A percentile compares a stretch with the other conserved stretches of the same genome.
phyloP scores from a whole-genome alignment of 2,329 filamentous ascomycete species.

The Cytospora chrysosperma region DNA sequence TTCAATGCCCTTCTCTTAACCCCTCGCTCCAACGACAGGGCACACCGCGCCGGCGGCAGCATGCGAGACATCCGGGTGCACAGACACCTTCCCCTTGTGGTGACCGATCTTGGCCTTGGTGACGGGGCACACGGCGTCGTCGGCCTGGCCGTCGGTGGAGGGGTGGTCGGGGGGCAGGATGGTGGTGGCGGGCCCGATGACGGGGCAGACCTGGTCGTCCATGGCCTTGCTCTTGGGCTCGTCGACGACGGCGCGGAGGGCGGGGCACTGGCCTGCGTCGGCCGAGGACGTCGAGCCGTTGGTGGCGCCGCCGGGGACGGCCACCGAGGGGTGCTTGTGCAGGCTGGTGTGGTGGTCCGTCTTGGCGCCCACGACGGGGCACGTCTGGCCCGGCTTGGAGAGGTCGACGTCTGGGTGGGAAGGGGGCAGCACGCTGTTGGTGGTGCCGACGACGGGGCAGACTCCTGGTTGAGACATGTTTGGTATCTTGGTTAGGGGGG shows the following conservation, averaged over 20 bases:
- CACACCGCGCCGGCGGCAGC: conserved; percentile 36
- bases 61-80: conserved; percentile 36
- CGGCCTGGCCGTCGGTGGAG: conserved; percentile 30
- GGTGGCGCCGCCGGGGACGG: conserved; percentile 29
- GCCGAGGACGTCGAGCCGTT: conserved; percentile 26
- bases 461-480: conserved; percentile 29
- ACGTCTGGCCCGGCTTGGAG: conserved; percentile 39
- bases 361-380: conserved; percentile 42
- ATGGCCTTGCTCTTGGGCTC: conserved; percentile 40
- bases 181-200: conserved; percentile 42
- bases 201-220: conserved; percentile 44
- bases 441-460: conserved; percentile 44
- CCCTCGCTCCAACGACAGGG: conserved; percentile 39
- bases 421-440: conserved; percentile 41
- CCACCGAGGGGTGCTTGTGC: conserved; percentile 40
- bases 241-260: conserved; percentile 35
- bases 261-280: conserved; percentile 41
- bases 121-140: conserved; percentile 41
- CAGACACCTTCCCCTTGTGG: conserved; percentile 41
- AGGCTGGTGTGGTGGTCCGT: conserved; percentile 43
- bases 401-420: conserved; percentile 42
- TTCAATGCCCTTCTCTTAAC: neutral
- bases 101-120: conserved; percentile 44
- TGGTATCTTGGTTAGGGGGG: conserved; percentile 17
- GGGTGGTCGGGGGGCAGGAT: conserved; percentile 43